Conservation (phyloP, 495 filamentous ascomycete species). For the Astrothelium macrocarpum region DNA sequence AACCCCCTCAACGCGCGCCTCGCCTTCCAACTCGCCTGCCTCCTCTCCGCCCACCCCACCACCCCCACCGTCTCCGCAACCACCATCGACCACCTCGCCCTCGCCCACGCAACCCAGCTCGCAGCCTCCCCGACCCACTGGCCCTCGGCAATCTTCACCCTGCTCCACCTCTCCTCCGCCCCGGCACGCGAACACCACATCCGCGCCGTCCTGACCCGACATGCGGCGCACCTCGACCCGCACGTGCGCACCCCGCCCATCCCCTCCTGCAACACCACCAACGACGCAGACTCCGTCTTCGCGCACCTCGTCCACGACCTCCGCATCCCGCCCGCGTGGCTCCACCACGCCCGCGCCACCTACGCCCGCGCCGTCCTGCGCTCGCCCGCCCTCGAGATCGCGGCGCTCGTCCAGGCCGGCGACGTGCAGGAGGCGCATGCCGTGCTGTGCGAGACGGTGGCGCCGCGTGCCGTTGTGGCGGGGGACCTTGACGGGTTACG, state of each 20-base stretch:
- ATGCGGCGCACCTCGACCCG: constrained; percentile 37
- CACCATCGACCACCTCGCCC: constrained; percentile 43
- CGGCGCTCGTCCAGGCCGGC: constrained; percentile 64
- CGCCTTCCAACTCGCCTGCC: constrained; percentile 66
- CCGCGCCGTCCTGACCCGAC: constrained; percentile 56
- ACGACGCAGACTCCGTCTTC: constrained; percentile 49
- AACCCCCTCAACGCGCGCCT: constrained; percentile 64
- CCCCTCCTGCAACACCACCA: constrained; percentile 70
- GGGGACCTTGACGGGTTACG: constrained; percentile 58
- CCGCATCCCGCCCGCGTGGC: constrained; percentile 38
- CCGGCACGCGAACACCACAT: constrained; percentile 55
- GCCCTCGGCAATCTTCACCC: constrained; percentile 59
- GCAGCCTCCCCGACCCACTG: constrained; percentile 53
- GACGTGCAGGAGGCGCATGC: constrained; percentile 73
- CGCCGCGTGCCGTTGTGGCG: constrained; percentile 67
- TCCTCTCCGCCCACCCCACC: constrained; percentile 32
- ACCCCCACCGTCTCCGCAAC: constrained; percentile 42
- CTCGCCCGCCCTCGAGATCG: constrained; percentile 56
- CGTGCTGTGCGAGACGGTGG: constrained; percentile 68
- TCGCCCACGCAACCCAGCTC: constrained; percentile 64
- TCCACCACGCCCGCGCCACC: constrained; percentile 46
- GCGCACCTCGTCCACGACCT: constrained; percentile 60
- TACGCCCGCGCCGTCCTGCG: constrained; percentile 59
- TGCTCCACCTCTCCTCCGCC: constrained; percentile 62
- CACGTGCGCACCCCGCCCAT: constrained; percentile 40